phyloP scores from a whole-genome alignment of 441 rosid species.

The Gossypium schwendimanii region DNA sequence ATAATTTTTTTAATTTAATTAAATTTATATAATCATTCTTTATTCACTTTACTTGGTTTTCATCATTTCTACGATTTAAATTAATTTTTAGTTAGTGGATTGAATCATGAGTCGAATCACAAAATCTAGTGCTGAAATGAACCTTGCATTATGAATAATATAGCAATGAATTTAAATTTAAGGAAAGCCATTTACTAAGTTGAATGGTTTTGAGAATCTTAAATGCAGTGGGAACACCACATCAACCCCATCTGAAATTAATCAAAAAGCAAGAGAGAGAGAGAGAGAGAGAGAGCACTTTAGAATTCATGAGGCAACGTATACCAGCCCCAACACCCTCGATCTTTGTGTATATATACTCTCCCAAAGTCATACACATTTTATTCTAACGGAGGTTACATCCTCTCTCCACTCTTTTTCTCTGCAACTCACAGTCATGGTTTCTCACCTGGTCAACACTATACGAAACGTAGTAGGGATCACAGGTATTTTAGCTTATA shows the following conservation, averaged over 20 bases:
- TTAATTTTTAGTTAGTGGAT: no score
- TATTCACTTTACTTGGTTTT: no score
- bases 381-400: neutral
- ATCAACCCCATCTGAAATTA: neutral
- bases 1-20: no score
- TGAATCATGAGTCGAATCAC: no score
- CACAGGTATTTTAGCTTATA: conserved; percentile 25
- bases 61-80: no score
- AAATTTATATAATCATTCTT: no score
- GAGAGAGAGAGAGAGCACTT: no score
- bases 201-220: conserved; percentile 4
- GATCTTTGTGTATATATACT: neutral
- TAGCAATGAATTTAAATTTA: no score
- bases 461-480: conserved; percentile 47
- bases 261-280: neutral
- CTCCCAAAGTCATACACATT: neutral
- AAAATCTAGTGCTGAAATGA: no score
- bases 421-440: conserved; percentile 26
- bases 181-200: neutral
- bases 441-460: conserved; percentile 24
- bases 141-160: no score
- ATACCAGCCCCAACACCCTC: no score
- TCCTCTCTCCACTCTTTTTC: neutral
- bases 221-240: conserved; percentile 9
- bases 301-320: no score